Base-by-base conservation (phyloP, 371 early-diverging fungal species). In the Mucor saturninus region DNA sequence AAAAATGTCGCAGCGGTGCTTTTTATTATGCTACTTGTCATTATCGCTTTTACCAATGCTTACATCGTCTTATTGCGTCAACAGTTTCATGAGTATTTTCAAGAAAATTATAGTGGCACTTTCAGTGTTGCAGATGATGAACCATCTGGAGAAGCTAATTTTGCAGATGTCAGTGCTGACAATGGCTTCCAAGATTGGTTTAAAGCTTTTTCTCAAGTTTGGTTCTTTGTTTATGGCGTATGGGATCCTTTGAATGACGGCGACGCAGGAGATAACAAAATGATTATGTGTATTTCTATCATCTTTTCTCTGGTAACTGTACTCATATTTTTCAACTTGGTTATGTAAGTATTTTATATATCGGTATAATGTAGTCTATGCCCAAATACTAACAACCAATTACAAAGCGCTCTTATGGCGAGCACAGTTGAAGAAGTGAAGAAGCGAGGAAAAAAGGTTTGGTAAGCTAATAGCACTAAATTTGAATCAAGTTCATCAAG, bases 201-300 rank as follows among this genome's bases (percentile, higher is more conserved):
- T 15, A 60, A 48, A 28, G 45, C 60, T 3, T 65, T 65, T 11
- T 26, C 37, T 0, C 35, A 40, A 9, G 40, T 65, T 14, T 65
- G 65, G 65, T 56, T 60, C 14, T 60, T 65, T n/a, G 49, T 65
- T n/a, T 60, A 32, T 49, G 65, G 65, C n/a, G 35, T 65, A 0
- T 65, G 59, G 59, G 65, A 65, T 55, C 60, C 65, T 15, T 49
- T 65, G 5, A 60, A 13, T n/a, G 40, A 30, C 14, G 65, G 65
- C 4, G 50, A 59, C 14, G 60, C 60, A 21, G 65, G 50, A 28
- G 65, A 65, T 43, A 50, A 59, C 35, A 48, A 11, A 4, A 60
- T 65, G 60, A 49, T 54, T 6, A 21, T 60, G 26, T 26, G 54
- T 8, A 39, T 65, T 3, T 30, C 56, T 2, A 60, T 65, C 13